These are phyloP conservation scores for Dissoconium aciculare DNA, from an alignment of 2,329 filamentous ascomycete genomes.

Conservation along the genomic window DNA sequence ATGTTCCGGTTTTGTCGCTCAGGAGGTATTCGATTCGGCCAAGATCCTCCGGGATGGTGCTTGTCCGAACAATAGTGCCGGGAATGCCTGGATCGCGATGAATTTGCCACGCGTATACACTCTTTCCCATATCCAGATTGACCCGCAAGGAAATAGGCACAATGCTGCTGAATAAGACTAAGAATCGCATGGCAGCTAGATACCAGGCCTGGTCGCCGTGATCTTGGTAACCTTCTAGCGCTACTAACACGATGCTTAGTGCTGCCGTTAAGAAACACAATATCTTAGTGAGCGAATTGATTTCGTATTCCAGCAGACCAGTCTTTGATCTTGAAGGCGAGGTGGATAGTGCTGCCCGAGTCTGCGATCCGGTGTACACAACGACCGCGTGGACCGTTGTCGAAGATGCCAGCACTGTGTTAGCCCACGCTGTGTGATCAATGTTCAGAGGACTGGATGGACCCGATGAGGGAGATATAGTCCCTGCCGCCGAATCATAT, in stretches of 20 bases:
- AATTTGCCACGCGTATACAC: conserved; percentile 90
- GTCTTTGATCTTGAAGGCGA: conserved; percentile 85
- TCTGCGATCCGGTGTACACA: conserved; percentile 88
- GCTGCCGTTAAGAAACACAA: conserved; percentile 76
- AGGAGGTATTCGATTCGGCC: conserved; percentile 91
- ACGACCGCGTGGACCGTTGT: conserved; percentile 78
- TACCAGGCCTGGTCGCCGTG: conserved; percentile 61
- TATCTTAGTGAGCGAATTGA: conserved; percentile 94
- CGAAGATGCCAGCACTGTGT: conserved; percentile 89
- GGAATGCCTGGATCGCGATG: conserved; percentile 80
- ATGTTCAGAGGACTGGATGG: conserved; percentile 63
- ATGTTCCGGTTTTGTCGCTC: conserved; percentile 94
- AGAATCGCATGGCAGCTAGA: conserved; percentile 91
- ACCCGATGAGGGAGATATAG: too few relatives aligned
- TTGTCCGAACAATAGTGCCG: conserved; percentile 84
- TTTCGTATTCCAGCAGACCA: conserved; percentile 84
- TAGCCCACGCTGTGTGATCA: conserved; percentile 97
- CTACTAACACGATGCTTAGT: conserved; percentile 76
- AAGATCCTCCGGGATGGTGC: conserved; percentile 91
- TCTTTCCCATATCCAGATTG: conserved; percentile 94
- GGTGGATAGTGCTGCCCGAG: conserved; percentile 83
- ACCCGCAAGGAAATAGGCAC: conserved; percentile 93
- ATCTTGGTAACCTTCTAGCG: conserved; percentile 62
- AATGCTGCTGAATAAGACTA: conserved; percentile 97
- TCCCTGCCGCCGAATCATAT: conserved; percentile 2